Evolutionary conservation across 2,329 filamentous ascomycete species (phyloP).

Genomic region (Ceratocystis colombiana): DNA sequence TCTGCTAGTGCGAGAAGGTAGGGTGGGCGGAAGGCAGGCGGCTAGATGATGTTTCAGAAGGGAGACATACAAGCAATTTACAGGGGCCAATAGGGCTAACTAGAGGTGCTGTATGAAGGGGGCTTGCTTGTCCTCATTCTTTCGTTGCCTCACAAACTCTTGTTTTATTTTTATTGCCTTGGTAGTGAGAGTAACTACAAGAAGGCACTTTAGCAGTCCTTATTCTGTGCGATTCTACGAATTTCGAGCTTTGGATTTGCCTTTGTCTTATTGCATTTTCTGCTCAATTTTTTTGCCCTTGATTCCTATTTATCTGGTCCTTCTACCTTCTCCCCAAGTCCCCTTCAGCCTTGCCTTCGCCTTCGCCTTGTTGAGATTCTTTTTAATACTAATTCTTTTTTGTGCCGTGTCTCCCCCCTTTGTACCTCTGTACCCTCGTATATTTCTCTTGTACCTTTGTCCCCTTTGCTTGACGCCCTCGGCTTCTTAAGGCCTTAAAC

Average conservation of each 20-base stretch:
- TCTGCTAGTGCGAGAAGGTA: background rate
- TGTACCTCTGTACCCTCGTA: background rate
- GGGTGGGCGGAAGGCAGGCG: background rate
- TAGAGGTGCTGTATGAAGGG: background rate
- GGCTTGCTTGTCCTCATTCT: background rate
- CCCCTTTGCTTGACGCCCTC: no score
- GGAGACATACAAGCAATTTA: background rate
- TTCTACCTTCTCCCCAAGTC: background rate
- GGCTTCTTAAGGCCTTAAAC: no score
- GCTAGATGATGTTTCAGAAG: background rate
- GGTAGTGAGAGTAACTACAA: background rate
- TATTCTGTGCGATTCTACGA: conserved; percentile 6
- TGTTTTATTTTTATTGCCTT: no score
- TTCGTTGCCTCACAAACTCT: no score
- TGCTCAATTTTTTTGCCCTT: conserved; percentile 2
- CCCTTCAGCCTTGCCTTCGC: background rate
- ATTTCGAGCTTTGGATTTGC: conserved; percentile 6
- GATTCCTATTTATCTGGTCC: background rate
- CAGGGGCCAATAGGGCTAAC: background rate
- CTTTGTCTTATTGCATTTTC: background rate
- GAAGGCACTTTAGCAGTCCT: background rate
- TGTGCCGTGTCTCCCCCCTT: background rate
- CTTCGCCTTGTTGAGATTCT: background rate
- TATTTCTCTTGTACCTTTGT: no score
- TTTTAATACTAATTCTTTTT: background rate